Conservation (phyloP, 306 rosid genomes). For the Acacia acuminata region DNA sequence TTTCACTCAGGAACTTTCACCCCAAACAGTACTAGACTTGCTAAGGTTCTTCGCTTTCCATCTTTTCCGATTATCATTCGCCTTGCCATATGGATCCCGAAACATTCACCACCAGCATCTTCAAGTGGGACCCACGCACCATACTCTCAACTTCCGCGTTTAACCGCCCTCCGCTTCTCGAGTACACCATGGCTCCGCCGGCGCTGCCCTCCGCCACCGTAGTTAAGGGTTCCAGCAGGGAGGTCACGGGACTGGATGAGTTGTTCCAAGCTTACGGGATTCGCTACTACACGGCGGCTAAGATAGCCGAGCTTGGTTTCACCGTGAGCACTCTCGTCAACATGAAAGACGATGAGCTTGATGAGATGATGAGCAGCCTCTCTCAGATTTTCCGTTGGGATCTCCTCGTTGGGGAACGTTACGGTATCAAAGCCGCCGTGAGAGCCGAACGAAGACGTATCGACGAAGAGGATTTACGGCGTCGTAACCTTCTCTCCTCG, state of each 20-base stretch:
- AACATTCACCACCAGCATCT: constrained; percentile 65
- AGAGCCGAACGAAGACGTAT: constrained; percentile 84
- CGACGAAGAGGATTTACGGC: constrained; percentile 61
- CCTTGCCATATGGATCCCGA: constrained; percentile 80
- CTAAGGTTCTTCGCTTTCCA: constrained; percentile 11
- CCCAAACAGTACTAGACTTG: constrained; percentile 38
- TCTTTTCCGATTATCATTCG: background rate
- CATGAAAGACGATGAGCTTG: constrained; percentile 93
- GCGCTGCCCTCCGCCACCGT: background rate
- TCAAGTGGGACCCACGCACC: constrained; percentile 91
- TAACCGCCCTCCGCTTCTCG: constrained; percentile 40
- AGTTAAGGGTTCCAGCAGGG: constrained; percentile 35
- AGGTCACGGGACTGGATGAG: constrained; percentile 73
- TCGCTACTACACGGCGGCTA: constrained; percentile 79
- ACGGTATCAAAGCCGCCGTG: constrained; percentile 90
- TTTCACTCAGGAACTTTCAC: constrained; percentile 32
- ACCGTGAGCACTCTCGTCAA: constrained; percentile 76
- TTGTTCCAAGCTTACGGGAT: constrained; percentile 88
- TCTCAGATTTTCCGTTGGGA: constrained; percentile 86
- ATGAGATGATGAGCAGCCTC: constrained; percentile 93
- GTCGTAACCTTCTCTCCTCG: constrained; percentile 49
- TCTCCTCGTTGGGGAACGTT: constrained; percentile 86
- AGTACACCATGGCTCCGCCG: constrained; percentile 38
- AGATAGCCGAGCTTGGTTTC: constrained; percentile 91
- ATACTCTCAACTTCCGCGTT: constrained; percentile 36